Evolutionary conservation across 805 yeast species (phyloP), one percentile per base, ranked within the genome.

Genomic region (Starmerella tilneyi): DNA sequence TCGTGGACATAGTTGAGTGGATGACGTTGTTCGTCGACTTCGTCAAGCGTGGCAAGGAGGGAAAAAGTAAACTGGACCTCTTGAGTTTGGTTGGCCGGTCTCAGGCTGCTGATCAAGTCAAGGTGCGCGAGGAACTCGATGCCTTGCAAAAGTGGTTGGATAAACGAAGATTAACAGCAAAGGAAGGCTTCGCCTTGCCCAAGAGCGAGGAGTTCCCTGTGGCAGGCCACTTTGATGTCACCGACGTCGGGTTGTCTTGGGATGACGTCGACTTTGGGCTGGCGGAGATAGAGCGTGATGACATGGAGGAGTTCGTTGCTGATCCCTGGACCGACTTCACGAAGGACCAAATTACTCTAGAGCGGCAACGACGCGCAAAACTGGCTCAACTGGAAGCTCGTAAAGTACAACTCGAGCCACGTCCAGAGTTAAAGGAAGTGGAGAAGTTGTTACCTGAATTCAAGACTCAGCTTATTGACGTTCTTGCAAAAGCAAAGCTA

Each of bases 1-100:
- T 89, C 63, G 76, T 78, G 41, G 77, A 78, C 4, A 64, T 92
- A 43, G 71, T 84, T 36, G 62, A 62, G 5, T 89, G 96, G 96
- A 68, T 84, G 36, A 76, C 81, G 47, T 66, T 69, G 16, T 76
- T 85, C 43, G 65, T 86, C 22, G 65, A 67, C 11, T 75, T 84
- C 50, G 64, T 88, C 41, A 72, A 83, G 46, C 67, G 69, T 43
- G 84, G 88, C 46, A 78, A 55, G 38, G 72, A 56, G 15, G 52
- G 52, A 13, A 50, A 48, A 64, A 69, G 38, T 63, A 69, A 43
- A 45, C 54, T 83, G 4, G 74, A 76, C 50, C 58, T 84, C 24
- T 60, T 57, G 3, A 53, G 53, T 1, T 49, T 75, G 27, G 49
- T 73, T 0, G 42, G 41, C 1, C 49, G 54, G 2, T 31, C 46